A percentile compares a stretch with the other conserved stretches of the same genome.
phyloP scores from a whole-genome alignment of 2,329 filamentous ascomycete species.

The Verticillium albo-atrum region DNA sequence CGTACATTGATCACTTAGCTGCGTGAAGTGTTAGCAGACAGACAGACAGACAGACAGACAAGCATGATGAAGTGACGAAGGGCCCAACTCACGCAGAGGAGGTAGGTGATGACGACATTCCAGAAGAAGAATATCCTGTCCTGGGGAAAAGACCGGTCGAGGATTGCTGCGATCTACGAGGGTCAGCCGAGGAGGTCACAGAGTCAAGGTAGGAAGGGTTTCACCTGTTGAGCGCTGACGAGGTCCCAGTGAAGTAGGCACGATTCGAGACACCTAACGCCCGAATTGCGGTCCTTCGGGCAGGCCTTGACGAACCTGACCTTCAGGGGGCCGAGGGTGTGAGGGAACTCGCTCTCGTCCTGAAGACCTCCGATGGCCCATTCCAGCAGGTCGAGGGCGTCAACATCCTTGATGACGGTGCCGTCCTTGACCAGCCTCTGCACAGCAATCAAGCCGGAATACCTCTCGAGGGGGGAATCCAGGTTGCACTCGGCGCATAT shows the following conservation, averaged over 20 bases:
- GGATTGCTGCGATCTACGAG: conserved; percentile 45
- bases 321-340: conserved; percentile 46
- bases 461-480: conserved; percentile 43
- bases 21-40: not conserved
- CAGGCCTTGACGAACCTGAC: conserved; percentile 47
- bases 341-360: conserved; percentile 34
- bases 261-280: conserved; percentile 42
- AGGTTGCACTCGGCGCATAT: conserved; percentile 47
- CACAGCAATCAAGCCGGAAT: conserved; percentile 37
- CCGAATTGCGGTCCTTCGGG: conserved; percentile 39
- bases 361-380: conserved; percentile 41
- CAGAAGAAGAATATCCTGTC: conserved; percentile 48
- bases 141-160: conserved; percentile 46
- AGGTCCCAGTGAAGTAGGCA: conserved; percentile 53
- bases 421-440: conserved; percentile 42
- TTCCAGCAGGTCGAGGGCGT: conserved; percentile 49
- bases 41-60: not conserved
- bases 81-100: conserved; percentile 42
- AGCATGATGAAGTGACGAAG: no score
- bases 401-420: conserved; percentile 41
- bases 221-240: conserved; percentile 53
- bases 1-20: conserved; percentile 43
- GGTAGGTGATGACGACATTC: conserved; percentile 49
- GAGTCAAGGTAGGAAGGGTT: not conserved
- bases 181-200: not conserved